phyloP scores from a whole-genome alignment of 495 filamentous ascomycete species.

The Corynascus novoguineensis region DNA sequence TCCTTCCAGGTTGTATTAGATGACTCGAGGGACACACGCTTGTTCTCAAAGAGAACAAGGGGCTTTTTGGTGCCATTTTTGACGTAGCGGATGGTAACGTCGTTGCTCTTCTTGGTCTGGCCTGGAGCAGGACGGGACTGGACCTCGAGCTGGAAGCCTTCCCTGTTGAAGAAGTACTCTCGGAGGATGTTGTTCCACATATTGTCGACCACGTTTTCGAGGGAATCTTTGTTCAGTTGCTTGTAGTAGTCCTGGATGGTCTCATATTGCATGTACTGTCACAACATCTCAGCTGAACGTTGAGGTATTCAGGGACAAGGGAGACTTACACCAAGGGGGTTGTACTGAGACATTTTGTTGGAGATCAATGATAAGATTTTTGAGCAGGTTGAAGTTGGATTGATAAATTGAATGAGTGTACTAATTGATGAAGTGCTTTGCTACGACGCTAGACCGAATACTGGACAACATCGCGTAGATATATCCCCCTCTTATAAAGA shows the following conservation, averaged over 20 bases:
- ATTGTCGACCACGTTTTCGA: background rate
- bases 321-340: background rate
- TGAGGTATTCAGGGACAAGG: background rate
- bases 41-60: background rate
- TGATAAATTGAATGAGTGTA: too few species aligned
- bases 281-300: background rate
- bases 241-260: background rate
- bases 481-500: too few species aligned
- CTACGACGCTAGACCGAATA: too few species aligned
- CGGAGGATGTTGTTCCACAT: background rate
- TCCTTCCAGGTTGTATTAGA: background rate
- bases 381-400: background rate
- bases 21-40: background rate
- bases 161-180: background rate
- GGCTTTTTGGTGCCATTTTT: background rate
- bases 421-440: too few species aligned
- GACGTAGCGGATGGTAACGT: background rate
- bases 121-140: background rate
- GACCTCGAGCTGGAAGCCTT: background rate
- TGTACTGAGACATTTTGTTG: background rate
- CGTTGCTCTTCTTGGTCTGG: background rate
- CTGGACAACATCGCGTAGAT: too few species aligned
- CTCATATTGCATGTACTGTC: background rate
- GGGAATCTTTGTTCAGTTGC: background rate
- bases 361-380: background rate